These are phyloP conservation scores for Aspergillus texensis DNA, from an alignment of 2,329 filamentous ascomycete species.

Conservation along the genomic window DNA sequence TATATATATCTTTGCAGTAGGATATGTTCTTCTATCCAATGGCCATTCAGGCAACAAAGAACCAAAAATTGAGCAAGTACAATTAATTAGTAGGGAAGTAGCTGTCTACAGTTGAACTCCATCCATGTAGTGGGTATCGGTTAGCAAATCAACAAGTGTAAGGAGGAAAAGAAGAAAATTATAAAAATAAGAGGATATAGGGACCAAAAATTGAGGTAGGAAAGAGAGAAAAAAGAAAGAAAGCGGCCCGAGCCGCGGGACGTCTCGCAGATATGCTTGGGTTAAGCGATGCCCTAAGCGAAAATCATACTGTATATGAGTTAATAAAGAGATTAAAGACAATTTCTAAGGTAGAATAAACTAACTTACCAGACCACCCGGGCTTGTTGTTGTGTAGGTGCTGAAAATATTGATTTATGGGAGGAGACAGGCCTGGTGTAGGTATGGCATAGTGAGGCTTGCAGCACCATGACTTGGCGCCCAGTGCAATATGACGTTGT, in stretches of 20 bases:
- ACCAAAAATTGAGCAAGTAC: neutral
- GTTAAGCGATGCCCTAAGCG: conserved; percentile 58
- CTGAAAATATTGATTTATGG: neutral
- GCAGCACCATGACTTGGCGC: conserved; percentile 19
- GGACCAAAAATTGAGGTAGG: conserved; percentile 1
- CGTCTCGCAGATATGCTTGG: conserved; percentile 30
- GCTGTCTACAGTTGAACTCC: neutral
- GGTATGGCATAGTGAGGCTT: neutral
- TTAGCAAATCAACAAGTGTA: neutral
- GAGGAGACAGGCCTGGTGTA: neutral
- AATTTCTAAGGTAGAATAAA: too few species aligned
- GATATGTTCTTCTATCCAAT: neutral
- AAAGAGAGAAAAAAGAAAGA: neutral
- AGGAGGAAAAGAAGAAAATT: conserved; percentile 7
- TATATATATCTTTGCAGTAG: neutral
- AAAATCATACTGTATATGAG: conserved; percentile 61
- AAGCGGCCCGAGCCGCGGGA: conserved; percentile 26
- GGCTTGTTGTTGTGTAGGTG: conserved; percentile 26
- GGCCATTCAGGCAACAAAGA: neutral
- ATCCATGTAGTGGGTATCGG: conserved; percentile 7
- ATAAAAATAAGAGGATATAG: neutral
- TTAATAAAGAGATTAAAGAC: too few species aligned
- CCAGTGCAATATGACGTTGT: conserved; percentile 26
- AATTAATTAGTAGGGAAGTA: neutral
- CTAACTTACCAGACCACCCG: conserved; percentile 46